phyloP scores from a whole-genome alignment of 2,329 filamentous ascomycete species.

The Aspergillus sp. region DNA sequence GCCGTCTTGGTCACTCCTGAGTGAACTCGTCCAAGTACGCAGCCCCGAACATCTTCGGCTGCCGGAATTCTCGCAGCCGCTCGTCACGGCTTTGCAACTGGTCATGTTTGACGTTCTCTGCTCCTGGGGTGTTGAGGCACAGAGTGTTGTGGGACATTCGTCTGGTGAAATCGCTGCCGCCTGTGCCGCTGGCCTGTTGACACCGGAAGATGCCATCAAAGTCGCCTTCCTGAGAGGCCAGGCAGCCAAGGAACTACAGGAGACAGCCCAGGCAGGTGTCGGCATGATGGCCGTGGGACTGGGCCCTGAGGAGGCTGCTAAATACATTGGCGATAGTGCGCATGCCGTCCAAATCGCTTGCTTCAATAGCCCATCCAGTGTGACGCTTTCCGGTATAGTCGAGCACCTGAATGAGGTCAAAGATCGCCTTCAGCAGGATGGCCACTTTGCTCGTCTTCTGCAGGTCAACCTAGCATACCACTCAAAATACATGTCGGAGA shows the following conservation, averaged over 20 bases:
- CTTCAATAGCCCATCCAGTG: conserved; percentile 37
- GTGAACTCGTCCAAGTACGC: not conserved
- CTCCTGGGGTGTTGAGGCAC: conserved; percentile 11
- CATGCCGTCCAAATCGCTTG: conserved; percentile 29
- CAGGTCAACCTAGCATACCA: conserved; percentile 29
- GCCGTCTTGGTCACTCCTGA: not conserved
- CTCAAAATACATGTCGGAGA: conserved; percentile 23
- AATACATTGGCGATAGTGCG: not conserved
- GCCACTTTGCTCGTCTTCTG: conserved; percentile 24
- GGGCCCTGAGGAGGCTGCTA: not conserved
- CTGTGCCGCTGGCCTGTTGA: conserved; percentile 18
- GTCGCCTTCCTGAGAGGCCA: conserved; percentile 19
- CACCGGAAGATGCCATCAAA: conserved; percentile 12
- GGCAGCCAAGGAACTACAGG: not conserved
- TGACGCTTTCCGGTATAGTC: conserved; percentile 36
- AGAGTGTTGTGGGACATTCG: conserved; percentile 21
- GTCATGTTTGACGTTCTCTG: conserved; percentile 12
- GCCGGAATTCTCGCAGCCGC: conserved; percentile 10
- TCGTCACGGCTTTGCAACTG: conserved; percentile 20
- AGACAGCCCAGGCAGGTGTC: not conserved
- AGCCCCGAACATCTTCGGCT: not conserved
- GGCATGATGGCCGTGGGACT: conserved; percentile 29
- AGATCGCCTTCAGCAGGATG: conserved; percentile 7
- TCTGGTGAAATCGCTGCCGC: conserved; percentile 25
- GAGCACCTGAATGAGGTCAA: conserved; percentile 15